A percentile compares a stretch with the other conserved stretches of the same genome.
Evolutionary conservation across 2,329 filamentous ascomycete species (phyloP).

Genomic region (Colletotrichum salicis): DNA sequence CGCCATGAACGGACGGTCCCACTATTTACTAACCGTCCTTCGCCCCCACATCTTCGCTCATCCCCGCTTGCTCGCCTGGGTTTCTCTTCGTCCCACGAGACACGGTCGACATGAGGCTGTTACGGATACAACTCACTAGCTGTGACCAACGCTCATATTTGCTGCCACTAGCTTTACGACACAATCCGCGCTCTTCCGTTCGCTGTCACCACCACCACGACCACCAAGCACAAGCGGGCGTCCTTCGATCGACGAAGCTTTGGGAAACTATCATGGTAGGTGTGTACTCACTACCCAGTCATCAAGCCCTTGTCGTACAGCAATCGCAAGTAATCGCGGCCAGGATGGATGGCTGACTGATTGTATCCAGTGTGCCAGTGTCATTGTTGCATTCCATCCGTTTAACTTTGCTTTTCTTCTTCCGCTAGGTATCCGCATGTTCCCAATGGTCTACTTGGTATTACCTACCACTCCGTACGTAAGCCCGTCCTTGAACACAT

Average conservation of each 20-base stretch:
- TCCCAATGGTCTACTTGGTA: background rate
- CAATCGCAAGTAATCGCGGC: background rate
- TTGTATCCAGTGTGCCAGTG: background rate
- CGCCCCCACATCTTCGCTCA: slow-evolving; percentile 26
- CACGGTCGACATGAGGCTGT: slow-evolving; percentile 23
- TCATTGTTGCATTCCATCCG: slow-evolving; percentile 25
- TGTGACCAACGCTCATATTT: background rate
- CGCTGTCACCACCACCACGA: background rate
- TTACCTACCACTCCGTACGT: background rate
- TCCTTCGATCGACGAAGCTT: background rate
- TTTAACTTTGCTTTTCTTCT: slow-evolving; percentile 9
- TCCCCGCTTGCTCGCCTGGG: slow-evolving; percentile 2
- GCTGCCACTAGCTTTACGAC: background rate
- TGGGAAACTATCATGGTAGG: background rate
- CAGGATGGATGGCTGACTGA: background rate
- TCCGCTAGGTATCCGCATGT: background rate
- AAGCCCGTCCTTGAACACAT: background rate
- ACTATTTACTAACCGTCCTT: slow-evolving; percentile 7
- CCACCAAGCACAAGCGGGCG: background rate
- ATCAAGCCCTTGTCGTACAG: background rate
- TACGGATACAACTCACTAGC: slow-evolving; percentile 7
- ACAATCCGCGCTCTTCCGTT: background rate
- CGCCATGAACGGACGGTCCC: background rate
- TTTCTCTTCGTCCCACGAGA: slow-evolving; percentile 9
- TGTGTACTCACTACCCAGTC: slow-evolving; percentile 1